A percentile compares a stretch with the other conserved stretches of the same genome.
phyloP scores from a whole-genome alignment of 1,284 basidiomycete genomes.

The Stereum hirsutum region DNA sequence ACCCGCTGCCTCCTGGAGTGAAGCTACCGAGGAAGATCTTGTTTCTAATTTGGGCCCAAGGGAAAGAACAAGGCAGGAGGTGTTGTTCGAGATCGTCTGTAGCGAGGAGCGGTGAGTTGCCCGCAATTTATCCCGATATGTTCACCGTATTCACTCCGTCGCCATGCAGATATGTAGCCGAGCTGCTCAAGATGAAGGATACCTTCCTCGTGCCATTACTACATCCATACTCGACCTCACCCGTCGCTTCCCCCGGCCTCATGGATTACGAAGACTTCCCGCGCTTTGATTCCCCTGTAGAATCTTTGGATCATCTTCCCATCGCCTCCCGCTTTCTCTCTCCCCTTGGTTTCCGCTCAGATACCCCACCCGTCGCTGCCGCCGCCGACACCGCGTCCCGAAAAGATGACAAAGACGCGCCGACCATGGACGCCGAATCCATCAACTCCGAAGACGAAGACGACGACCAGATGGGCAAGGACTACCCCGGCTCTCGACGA shows the following conservation, averaged over 20 bases:
- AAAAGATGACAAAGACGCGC: conserved; percentile 38
- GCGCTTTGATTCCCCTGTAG: conserved; percentile 49
- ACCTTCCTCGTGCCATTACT: conserved; percentile 88
- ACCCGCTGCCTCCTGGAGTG: conserved; percentile 87
- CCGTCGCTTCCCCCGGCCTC: conserved; percentile 48
- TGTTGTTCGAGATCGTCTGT: conserved; percentile 95
- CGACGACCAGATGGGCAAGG: conserved; percentile 43
- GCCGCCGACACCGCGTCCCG: conserved; percentile 19
- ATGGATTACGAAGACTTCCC: conserved; percentile 55
- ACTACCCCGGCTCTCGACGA: conserved; percentile 29
- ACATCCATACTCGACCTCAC: conserved; percentile 61
- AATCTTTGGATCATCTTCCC: conserved; percentile 73
- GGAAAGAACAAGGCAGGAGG: conserved; percentile 94
- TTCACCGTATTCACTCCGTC: conserved; percentile 11
- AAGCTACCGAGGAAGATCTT: conserved; percentile 91
- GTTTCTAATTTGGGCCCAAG: conserved; percentile 88
- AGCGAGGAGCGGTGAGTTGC: conserved; percentile 83
- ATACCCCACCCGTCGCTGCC: conserved; percentile 30
- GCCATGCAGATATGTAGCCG: conserved; percentile 76
- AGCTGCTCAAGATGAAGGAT: conserved; percentile 86
- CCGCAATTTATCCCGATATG: conserved; percentile 4
- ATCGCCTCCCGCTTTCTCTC: conserved; percentile 91
- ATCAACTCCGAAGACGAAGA: conserved; percentile 66
- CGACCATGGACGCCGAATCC: conserved; percentile 65
- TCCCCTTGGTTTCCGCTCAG: conserved; percentile 48